These are phyloP conservation scores for Microcos paniculata DNA, from an alignment of 345 rosid species.

Conservation along the genomic window DNA sequence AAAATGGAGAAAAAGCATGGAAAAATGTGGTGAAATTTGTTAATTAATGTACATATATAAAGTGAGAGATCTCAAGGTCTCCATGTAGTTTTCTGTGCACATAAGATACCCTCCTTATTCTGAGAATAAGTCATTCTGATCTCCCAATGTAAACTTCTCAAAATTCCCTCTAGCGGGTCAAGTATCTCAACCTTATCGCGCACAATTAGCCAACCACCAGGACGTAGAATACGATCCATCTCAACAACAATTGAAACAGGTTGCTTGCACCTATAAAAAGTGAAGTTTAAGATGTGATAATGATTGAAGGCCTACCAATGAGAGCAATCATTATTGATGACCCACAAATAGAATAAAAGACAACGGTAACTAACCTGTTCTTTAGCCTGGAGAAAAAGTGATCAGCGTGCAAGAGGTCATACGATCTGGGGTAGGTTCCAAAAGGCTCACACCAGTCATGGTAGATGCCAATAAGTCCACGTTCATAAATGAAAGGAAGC, in stretches of 20 bases:
- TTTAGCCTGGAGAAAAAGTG: slow-evolving; percentile 95
- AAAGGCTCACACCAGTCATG: slow-evolving; percentile 98
- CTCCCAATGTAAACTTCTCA: slow-evolving; percentile 88
- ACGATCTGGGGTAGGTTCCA: slow-evolving; percentile 90
- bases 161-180: slow-evolving; percentile 64
- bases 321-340: not conserved
- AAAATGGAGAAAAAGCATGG: not conserved
- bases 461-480: slow-evolving; percentile 79
- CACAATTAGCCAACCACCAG: slow-evolving; percentile 87
- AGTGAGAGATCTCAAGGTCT: slow-evolving; percentile 58
- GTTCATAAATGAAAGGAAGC: slow-evolving; percentile 79
- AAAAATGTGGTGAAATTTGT: not conserved
- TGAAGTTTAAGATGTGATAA: not conserved
- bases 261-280: slow-evolving; percentile 66
- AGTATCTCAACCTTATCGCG: slow-evolving; percentile 85
- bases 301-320: not conserved
- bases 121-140: slow-evolving; percentile 83
- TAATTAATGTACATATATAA: not conserved
- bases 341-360: not conserved
- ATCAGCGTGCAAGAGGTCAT: slow-evolving; percentile 91
- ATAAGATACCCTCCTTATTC: slow-evolving; percentile 76
- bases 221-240: slow-evolving; percentile 80
- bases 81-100: slow-evolving; percentile 86
- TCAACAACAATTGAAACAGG: slow-evolving; percentile 81
- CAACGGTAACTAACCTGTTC: slow-evolving; percentile 53